Conservation (phyloP, 2,329 filamentous ascomycete species). For the Dissoconium aciculare region DNA sequence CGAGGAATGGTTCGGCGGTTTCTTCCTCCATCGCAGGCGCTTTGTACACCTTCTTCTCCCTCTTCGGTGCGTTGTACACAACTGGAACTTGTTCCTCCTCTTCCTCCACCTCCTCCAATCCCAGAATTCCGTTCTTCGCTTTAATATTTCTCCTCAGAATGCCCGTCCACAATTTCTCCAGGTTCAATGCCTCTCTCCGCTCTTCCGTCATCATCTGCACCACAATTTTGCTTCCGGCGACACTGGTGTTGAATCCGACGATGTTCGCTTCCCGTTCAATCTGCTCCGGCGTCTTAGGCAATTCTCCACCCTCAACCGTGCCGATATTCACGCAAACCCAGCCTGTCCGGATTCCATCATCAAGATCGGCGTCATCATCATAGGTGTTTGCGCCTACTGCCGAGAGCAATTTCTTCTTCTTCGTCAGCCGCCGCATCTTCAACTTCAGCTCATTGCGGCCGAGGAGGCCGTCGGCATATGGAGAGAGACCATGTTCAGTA, state of each 20-base stretch:
- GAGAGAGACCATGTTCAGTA: slow-evolving; percentile 53
- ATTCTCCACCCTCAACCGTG: slow-evolving; percentile 52
- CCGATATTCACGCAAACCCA: slow-evolving; percentile 94
- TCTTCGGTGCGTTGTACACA: too few species aligned
- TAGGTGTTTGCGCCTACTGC: slow-evolving; percentile 46
- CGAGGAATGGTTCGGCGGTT: too few species aligned
- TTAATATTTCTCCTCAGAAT: slow-evolving; percentile 14
- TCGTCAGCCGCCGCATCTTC: slow-evolving; percentile 64
- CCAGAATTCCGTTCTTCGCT: too few species aligned
- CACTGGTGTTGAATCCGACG: slow-evolving; percentile 59
- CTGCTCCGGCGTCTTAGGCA: slow-evolving; percentile 32
- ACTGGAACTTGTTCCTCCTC: too few species aligned
- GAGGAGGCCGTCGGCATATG: slow-evolving; percentile 73
- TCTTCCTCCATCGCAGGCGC: too few species aligned
- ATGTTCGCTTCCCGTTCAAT: slow-evolving; percentile 38
- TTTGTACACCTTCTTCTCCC: too few species aligned
- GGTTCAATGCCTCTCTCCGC: slow-evolving; percentile 50
- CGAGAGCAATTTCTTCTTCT: slow-evolving; percentile 66
- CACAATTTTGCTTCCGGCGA: slow-evolving; percentile 46
- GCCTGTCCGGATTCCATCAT: slow-evolving; percentile 80
- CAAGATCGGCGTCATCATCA: slow-evolving; percentile 43
- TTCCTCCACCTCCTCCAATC: too few species aligned
- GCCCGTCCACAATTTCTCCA: slow-evolving; percentile 47
- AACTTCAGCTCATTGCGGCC: slow-evolving; percentile 84
- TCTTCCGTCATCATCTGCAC: slow-evolving; percentile 59